Evolutionary conservation across 176 grass and related monocot species (phyloP).

Genomic region (Lolium perenne): DNA sequence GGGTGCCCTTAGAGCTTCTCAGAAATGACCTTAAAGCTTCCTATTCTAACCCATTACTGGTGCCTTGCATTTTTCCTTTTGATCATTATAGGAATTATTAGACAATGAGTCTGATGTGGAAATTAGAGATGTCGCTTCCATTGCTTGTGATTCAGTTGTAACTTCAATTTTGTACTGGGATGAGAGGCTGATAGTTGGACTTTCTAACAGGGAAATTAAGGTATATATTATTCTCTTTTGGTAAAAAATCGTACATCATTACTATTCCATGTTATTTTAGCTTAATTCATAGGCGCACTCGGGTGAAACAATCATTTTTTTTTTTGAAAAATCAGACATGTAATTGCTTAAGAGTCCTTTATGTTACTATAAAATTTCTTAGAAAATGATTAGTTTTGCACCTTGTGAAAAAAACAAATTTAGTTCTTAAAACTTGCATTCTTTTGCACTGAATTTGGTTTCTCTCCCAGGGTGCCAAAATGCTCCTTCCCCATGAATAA

Average conservation of each 20-base stretch:
- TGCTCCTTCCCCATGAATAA: background rate
- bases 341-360: background rate
- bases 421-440: background rate
- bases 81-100: constrained; percentile 57
- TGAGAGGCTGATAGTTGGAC: constrained; percentile 72
- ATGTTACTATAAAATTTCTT: background rate
- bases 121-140: constrained; percentile 68
- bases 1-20: background rate
- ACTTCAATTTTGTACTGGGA: constrained; percentile 78
- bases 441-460: background rate
- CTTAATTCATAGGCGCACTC: background rate
- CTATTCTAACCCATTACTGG: constrained; percentile 19
- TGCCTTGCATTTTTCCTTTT: constrained; percentile 13
- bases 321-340: background rate
- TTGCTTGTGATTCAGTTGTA: constrained; percentile 74
- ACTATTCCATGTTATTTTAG: background rate
- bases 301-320: background rate
- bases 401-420: background rate
- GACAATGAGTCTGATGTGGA: constrained; percentile 74
- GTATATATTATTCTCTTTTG: constrained; percentile 40
- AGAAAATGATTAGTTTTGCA: background rate
- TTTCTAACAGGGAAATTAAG: constrained; percentile 88
- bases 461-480: background rate
- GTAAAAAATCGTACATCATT: constrained; percentile 15
- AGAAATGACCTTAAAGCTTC: background rate